Percentiles rank a stretch among this genome's conserved stretches.
phyloP scores from a whole-genome alignment of 352 stramenopile genomes.

The Paralagenidium karlingii region DNA sequence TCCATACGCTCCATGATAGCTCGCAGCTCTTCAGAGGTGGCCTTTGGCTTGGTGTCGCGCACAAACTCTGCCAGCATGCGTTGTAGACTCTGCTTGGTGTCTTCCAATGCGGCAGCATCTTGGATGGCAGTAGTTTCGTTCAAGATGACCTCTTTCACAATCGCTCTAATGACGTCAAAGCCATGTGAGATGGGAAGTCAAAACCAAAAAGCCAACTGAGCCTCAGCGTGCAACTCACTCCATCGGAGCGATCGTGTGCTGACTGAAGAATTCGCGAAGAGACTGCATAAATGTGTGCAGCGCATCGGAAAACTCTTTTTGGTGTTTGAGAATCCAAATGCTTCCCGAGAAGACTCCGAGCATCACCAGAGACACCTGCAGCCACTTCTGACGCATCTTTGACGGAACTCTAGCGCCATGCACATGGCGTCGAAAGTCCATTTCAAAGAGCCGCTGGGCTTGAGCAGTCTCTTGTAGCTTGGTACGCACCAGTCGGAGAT shows the following conservation, averaged over 20 bases:
- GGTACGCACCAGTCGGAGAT: too few relatives aligned
- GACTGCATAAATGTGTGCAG: conserved; percentile 20
- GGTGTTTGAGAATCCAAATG: conserved; percentile 53
- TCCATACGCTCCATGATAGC: conserved; percentile 49
- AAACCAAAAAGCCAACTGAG: background rate
- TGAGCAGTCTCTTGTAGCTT: too few relatives aligned
- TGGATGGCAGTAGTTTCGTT: conserved; percentile 80
- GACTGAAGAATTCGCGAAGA: conserved; percentile 54
- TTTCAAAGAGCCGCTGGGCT: too few relatives aligned
- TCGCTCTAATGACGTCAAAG: conserved; percentile 21
- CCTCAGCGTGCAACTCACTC: conserved; percentile 21
- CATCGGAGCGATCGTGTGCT: conserved; percentile 70
- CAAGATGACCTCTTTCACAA: conserved; percentile 65
- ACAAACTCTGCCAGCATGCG: conserved; percentile 76
- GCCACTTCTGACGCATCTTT: conserved; percentile 37
- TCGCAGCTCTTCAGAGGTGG: conserved; percentile 21
- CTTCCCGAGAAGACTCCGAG: conserved; percentile 39
- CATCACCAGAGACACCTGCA: conserved; percentile 39
- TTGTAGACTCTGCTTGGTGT: conserved; percentile 70
- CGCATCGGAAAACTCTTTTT: conserved; percentile 41
- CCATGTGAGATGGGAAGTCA: background rate
- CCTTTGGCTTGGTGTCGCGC: conserved; percentile 49
- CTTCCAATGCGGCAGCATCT: conserved; percentile 51
- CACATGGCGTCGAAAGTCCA: too few relatives aligned
- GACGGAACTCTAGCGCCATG: too few relatives aligned